Percentiles rank a stretch among this genome's conserved stretches.
Conservation (phyloP, 106 monocot species). For the Narthecium ossifragum region DNA sequence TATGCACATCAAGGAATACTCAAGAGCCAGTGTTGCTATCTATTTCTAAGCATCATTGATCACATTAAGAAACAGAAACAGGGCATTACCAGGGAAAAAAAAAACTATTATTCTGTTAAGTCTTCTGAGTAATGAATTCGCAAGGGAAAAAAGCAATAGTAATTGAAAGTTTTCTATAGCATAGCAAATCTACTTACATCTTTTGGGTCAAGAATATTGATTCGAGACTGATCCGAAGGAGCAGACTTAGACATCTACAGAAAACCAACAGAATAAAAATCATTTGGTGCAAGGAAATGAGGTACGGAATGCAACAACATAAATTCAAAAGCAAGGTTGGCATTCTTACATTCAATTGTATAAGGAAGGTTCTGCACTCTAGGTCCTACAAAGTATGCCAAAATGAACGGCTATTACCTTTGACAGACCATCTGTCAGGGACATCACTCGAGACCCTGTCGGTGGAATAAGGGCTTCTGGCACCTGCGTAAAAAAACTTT, state of each 20-base stretch:
- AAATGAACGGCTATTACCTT: slow-evolving; percentile 46
- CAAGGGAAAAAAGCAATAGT: not conserved
- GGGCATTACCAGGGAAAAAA: no score
- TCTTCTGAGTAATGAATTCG: no score
- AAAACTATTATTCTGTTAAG: no score
- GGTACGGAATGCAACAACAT: not conserved
- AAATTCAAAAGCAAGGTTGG: no score
- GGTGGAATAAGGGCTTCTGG: slow-evolving; percentile 95
- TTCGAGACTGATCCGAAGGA: slow-evolving; percentile 91
- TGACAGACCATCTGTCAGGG: slow-evolving; percentile 92
- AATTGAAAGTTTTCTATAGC: not conserved
- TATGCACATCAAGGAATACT: no score
- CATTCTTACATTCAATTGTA: no score
- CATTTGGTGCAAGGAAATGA: not conserved
- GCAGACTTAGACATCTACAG: slow-evolving; percentile 94
- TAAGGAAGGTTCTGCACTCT: no score
- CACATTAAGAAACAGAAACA: no score
- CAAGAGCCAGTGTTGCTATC: no score
- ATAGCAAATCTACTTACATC: slow-evolving; percentile 52
- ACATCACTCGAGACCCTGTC: slow-evolving; percentile 91
- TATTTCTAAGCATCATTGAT: no score
- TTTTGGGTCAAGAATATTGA: slow-evolving; percentile 95
- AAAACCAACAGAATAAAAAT: slow-evolving; percentile 9
- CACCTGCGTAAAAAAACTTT: slow-evolving; percentile 46
- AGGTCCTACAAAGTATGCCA: not conserved